Conservation (phyloP, 2,329 filamentous ascomycete species). For the Diaporthe amygdali region DNA sequence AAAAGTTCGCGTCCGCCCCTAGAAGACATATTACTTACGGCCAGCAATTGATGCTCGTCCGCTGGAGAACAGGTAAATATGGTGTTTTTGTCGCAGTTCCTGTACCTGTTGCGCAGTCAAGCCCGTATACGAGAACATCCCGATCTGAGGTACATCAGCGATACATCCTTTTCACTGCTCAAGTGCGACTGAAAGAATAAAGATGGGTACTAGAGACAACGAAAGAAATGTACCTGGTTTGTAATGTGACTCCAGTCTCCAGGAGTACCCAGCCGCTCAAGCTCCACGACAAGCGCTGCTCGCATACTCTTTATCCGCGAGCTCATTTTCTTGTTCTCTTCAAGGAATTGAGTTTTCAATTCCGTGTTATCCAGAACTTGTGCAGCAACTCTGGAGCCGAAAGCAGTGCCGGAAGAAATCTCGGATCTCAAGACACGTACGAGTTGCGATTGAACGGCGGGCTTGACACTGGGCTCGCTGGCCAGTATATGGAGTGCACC, state of each 20-base stretch:
- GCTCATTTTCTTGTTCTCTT: slow-evolving; percentile 40
- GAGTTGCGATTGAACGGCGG: slow-evolving; percentile 19
- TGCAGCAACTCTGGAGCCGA: slow-evolving; percentile 37
- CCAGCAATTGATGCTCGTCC: slow-evolving; percentile 40
- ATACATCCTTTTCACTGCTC: not conserved
- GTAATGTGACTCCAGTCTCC: slow-evolving; percentile 38
- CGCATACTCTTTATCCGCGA: slow-evolving; percentile 39
- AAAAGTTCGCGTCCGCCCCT: not conserved
- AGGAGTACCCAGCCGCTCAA: slow-evolving; percentile 31
- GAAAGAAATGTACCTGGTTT: slow-evolving; percentile 10
- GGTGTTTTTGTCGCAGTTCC: slow-evolving; percentile 35
- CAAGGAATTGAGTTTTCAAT: slow-evolving; percentile 35
- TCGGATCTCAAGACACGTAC: slow-evolving; percentile 34
- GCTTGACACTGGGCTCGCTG: slow-evolving; percentile 1
- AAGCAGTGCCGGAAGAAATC: slow-evolving; percentile 34
- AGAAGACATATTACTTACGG: slow-evolving; percentile 29
- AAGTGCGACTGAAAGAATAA: not conserved
- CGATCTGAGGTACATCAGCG: slow-evolving; percentile 35
- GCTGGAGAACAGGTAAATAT: slow-evolving; percentile 40
- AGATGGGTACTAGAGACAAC: slow-evolving; percentile 27
- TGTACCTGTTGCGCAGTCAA: slow-evolving; percentile 37
- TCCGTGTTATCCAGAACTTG: slow-evolving; percentile 31
- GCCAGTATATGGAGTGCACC: slow-evolving; percentile 33
- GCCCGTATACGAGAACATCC: slow-evolving; percentile 47
- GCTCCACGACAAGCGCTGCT: slow-evolving; percentile 29